A percentile compares a stretch with the other conserved stretches of the same genome.
These are phyloP conservation scores for Spirogloea muscicola DNA, from an alignment of 139 green algal species.

Conservation along the genomic window DNA sequence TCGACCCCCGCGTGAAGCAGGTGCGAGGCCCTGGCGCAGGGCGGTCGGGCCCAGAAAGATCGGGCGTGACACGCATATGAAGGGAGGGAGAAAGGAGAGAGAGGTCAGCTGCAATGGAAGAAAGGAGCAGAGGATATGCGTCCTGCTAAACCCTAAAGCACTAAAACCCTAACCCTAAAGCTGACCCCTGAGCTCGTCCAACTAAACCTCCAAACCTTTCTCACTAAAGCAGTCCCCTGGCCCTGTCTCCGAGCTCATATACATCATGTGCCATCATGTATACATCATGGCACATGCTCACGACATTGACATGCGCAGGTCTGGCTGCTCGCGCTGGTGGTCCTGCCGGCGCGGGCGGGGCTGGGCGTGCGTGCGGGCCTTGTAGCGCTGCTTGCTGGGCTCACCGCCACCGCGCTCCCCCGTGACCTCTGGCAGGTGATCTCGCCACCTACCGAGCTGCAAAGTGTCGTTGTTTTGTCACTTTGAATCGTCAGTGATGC, in stretches of 20 bases:
- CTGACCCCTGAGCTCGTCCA: neutral
- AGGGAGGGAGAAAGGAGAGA: neutral
- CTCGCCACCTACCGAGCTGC: neutral
- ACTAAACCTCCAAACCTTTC: neutral
- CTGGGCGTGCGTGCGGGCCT: neutral
- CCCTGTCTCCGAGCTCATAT: no score
- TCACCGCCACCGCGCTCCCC: slow-evolving; percentile 14
- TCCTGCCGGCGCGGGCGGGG: slow-evolving; percentile 54
- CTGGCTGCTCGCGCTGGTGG: slow-evolving; percentile 69
- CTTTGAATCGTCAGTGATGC: neutral
- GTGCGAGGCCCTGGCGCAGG: no score
- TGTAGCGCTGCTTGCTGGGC: neutral
- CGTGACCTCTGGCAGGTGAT: neutral
- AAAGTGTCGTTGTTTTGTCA: neutral
- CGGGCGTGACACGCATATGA: neutral
- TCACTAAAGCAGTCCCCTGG: neutral
- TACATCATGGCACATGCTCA: neutral
- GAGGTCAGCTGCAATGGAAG: neutral
- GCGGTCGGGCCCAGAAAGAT: neutral
- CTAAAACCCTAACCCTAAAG: neutral
- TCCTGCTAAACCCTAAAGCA: no score
- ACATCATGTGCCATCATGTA: no score
- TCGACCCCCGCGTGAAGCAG: slow-evolving; percentile 47
- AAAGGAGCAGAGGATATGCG: neutral
- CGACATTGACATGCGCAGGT: neutral